Evolutionary conservation across 148 eudicot species (phyloP), one percentile per base, ranked within the genome.

Genomic region (Cornus kousa): DNA sequence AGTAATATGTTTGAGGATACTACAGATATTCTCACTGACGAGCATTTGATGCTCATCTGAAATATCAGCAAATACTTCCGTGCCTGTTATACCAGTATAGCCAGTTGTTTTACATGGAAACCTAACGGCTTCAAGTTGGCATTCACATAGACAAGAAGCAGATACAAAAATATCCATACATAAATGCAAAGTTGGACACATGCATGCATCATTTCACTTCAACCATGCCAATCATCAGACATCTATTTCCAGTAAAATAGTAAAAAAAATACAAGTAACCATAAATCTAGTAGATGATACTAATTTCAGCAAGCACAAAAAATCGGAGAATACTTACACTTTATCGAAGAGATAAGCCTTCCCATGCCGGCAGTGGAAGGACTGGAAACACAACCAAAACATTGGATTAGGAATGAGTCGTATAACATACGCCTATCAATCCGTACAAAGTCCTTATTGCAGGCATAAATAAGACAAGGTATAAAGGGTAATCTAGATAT

Each of bases 341-440:
- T 87, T 91, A 37, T 89, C 84, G 64, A 93, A 90, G 79, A 93
- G 98, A 82, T 95, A 95, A 80, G 97, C 97, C 82, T 73, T 93
- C 50, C 98, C 97, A 83, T 90, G 84, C 78, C 87, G 83, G 88
- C 87, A 79, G 72, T 88, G 93, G 86, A 95, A 95, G 23, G 87
- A 76, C 97, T 95, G 94, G 43, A 85, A 86, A 76, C 80, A 89
- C 20, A 79, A 39, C 48, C 16, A 76, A 62, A 72, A 17, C 24
- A 59, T n/a, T 66, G 50, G 48, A 40, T 77, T 48, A 68, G 33
- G 48, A 3, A 43, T 43, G 48, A 43, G 48, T 43, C 1, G 48
- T 43, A 43, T 9, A 6, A 48, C 32, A 28, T 39, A 28, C 28
- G 40, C 46, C 22, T 1, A 40, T 48, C 71, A 46, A 46, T 43